Conservation (phyloP, 2,329 filamentous ascomycete species). For the Iodosphaeria phyllophila region DNA sequence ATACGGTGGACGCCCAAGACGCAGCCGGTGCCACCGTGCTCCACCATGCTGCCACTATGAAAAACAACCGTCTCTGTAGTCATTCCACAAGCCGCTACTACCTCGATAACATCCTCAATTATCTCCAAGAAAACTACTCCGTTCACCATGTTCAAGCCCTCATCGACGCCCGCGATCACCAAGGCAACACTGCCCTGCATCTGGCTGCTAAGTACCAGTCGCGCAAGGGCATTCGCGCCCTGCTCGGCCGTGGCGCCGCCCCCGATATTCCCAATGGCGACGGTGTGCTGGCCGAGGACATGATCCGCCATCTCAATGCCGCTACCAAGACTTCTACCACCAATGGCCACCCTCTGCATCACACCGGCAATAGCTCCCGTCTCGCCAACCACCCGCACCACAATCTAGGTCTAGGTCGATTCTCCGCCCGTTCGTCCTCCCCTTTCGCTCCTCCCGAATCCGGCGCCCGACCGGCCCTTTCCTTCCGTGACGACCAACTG, state of each 20-base stretch:
- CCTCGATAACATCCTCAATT: constrained; percentile 76
- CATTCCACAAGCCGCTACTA: constrained; percentile 86
- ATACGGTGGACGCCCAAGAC: constrained; percentile 65
- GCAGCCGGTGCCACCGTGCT: constrained; percentile 74
- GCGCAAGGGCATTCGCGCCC: constrained; percentile 68
- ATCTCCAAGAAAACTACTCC: constrained; percentile 60
- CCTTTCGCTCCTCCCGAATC: constrained; percentile 47
- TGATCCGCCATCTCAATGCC: constrained; percentile 61
- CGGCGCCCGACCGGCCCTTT: constrained; percentile 30
- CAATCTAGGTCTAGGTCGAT: no score
- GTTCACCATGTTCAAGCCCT: constrained; percentile 60
- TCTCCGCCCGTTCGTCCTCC: constrained; percentile 58
- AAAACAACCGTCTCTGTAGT: constrained; percentile 62
- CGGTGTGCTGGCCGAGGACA: constrained; percentile 66
- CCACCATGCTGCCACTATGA: constrained; percentile 83
- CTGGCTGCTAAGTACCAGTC: constrained; percentile 66
- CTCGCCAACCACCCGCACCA: no score
- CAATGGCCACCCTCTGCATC: no score
- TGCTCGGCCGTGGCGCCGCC: constrained; percentile 62
- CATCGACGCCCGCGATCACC: constrained; percentile 64
- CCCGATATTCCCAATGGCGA: constrained; percentile 69
- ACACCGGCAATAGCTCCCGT: no score
- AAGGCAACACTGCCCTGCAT: constrained; percentile 73
- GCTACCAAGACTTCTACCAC: no score
- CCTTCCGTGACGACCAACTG: constrained; percentile 22